Base-by-base conservation (phyloP, 495 filamentous ascomycete species). In the Hyaloscypha bicolor region DNA sequence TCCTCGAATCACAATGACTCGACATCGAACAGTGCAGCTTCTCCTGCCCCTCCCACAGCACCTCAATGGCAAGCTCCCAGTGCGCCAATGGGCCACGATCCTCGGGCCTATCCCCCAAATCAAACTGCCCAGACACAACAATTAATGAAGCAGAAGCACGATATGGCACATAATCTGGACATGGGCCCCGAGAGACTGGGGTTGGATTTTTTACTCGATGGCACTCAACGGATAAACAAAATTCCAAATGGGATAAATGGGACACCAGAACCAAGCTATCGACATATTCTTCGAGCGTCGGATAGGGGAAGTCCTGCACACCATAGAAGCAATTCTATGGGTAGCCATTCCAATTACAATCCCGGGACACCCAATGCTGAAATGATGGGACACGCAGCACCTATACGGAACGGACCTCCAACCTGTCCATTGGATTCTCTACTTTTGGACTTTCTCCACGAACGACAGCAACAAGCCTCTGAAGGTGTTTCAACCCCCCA, bases 391-490 rank as follows among this genome's bases (percentile, higher is more conserved):
- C 65, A 73, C 51, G 66, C 81, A 33, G 80, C 79, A 12, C 84
- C 88, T 11, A 80, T 91, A 39, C 80, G 80, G 42, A 90, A 91
- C 68, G 78, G 81, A 19, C 71, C 81, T 9, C 83, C 92, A 3
- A 90, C 88, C 8, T 93, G 90, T 74, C 83, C 91, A 0, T 80
- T 95, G 9, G 93, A 95, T 73, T 80, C 75, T 64, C 82, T 96
- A 32, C 80, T 96, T 55, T 79, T 92, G n/a, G 87, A 92, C 70
- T 94, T 94, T 73, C 82, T 94, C 19, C 77, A 83, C n/a, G 85
- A 88, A 60, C 81, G 87, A 35, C 90, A 88, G 30, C 82, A 83
- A 55, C 87, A 87, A 62, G 83, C 87, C 1, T 82, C 85, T 1
- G 82, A 88, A 63, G 89, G 90, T 25, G 80, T 85, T 4, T 76